Percentiles rank a stretch among this genome's conserved stretches.
phyloP scores from a whole-genome alignment of 768 basidiomycete species.

The Hericium erinaceus region DNA sequence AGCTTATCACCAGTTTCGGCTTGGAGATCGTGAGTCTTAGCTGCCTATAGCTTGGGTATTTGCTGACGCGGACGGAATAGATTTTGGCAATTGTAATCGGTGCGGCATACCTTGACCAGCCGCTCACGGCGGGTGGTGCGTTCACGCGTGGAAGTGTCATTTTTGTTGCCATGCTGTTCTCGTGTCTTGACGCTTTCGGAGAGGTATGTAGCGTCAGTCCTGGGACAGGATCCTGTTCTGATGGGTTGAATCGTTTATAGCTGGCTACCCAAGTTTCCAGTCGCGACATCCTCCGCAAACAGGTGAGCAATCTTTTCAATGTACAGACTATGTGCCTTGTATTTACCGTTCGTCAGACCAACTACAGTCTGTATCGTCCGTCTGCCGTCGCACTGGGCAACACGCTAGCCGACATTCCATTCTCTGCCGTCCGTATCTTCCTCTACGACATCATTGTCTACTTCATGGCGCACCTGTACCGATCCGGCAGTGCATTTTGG shows the following conservation, averaged over 20 bases:
- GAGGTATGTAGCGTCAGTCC: constrained; percentile 34
- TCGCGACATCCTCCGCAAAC: constrained; percentile 65
- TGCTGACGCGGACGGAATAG: not conserved
- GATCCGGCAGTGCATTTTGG: constrained; percentile 35
- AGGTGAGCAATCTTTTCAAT: constrained; percentile 24
- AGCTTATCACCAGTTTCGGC: constrained; percentile 60
- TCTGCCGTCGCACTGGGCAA: constrained; percentile 58
- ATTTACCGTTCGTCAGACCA: constrained; percentile 26
- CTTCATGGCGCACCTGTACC: constrained; percentile 49
- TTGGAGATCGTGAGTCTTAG: constrained; percentile 43
- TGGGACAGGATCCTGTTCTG: not conserved
- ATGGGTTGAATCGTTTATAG: constrained; percentile 17
- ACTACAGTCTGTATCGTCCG: constrained; percentile 58
- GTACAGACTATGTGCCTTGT: not conserved
- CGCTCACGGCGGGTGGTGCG: constrained; percentile 64
- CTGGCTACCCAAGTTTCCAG: constrained; percentile 75
- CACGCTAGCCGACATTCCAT: constrained; percentile 59
- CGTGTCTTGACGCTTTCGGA: constrained; percentile 62
- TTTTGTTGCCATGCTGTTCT: constrained; percentile 59
- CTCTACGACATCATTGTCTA: constrained; percentile 61
- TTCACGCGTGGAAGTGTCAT: constrained; percentile 85
- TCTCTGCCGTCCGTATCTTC: constrained; percentile 50
- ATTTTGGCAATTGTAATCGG: constrained; percentile 57
- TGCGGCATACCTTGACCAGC: constrained; percentile 64
- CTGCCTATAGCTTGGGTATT: not conserved